Base-by-base conservation (phyloP, 768 basidiomycete species). In the Naganishia vaughanmartiniae region DNA sequence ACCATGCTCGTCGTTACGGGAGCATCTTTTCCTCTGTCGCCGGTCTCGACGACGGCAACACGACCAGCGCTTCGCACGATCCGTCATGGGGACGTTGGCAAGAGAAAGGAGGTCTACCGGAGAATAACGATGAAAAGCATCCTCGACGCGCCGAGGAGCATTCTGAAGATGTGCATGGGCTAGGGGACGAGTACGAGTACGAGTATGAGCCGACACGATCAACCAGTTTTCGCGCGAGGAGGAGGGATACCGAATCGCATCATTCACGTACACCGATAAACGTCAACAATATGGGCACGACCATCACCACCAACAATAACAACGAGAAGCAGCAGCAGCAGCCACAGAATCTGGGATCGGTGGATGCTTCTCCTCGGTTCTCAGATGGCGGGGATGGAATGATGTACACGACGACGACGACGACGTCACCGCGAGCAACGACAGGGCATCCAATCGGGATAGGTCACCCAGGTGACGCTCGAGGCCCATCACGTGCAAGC, bases 21-120 rank as follows among this genome's bases (percentile, higher is more conserved):
- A 93, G 92, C 5, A 93, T 95, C 69, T 98, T 97, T 76, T 91
- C 92, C 11, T 89, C 90, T 0, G 89, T 95, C 30, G 89, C 71
- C 15, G 71, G 71, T 19, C 34, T 72, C 1, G 30, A 68, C 11
- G 71, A 66, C 21, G 53, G 11, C 48, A 33, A 4, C 56, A 54
- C 30, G 45, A 51, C n/a, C n/a, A n/a, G n/a, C n/a, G n/a, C n/a
- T n/a, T n/a, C n/a, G n/a, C 56, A 54, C 30, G 45, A 51, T 11
- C 42, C 4, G 34, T 60, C 51, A 42, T 24, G 12, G 21, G 19
- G 48, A 11, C 39, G 4, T 42, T 14, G 11, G 24, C 36, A 11
- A 17, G 69, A 56, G 63, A 70, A 65, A 39, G 69, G 63, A 24
- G 60, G 19, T 28, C 14, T 21, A 12, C 24, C 26, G 11, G 36